Conservation (phyloP, 306 rosid genomes). For the Trichosanthes cucumerina region DNA sequence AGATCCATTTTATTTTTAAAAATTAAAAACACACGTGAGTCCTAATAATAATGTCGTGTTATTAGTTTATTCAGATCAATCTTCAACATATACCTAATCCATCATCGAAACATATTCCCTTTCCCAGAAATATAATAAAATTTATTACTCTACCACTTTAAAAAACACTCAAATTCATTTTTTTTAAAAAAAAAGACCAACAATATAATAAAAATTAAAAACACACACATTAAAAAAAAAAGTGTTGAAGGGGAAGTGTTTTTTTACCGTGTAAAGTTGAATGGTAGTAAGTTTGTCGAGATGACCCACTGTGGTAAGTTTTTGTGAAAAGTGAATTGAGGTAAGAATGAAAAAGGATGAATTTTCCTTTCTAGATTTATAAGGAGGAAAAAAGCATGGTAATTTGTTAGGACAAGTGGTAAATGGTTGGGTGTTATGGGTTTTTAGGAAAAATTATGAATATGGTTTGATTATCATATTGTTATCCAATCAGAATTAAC, state of each 20-base stretch:
- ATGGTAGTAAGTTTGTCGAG: not conserved
- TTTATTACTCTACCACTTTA: not conserved
- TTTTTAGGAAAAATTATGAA: not conserved
- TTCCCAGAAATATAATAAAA: not conserved
- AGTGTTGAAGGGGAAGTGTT: not conserved
- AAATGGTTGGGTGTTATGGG: not conserved
- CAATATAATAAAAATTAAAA: not conserved
- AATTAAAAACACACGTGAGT: not conserved
- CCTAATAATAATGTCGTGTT: not conserved
- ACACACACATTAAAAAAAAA: not conserved
- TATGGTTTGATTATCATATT: not conserved
- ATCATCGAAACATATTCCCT: not conserved
- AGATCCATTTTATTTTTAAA: not conserved
- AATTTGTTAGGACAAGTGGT: not conserved
- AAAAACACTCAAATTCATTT: no score
- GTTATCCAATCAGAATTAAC: not conserved
- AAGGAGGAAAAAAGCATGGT: not conserved
- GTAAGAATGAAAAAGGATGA: not conserved
- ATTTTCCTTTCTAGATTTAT: not conserved
- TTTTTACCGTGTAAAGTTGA: not conserved
- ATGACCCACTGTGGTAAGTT: not conserved
- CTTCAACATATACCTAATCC: not conserved
- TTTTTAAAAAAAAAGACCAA: not conserved
- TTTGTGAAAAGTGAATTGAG: not conserved
- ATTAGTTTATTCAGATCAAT: no score